Evolutionary conservation across 164 flowering plant species (phyloP).

Genomic region (Dillenia turbinata): DNA sequence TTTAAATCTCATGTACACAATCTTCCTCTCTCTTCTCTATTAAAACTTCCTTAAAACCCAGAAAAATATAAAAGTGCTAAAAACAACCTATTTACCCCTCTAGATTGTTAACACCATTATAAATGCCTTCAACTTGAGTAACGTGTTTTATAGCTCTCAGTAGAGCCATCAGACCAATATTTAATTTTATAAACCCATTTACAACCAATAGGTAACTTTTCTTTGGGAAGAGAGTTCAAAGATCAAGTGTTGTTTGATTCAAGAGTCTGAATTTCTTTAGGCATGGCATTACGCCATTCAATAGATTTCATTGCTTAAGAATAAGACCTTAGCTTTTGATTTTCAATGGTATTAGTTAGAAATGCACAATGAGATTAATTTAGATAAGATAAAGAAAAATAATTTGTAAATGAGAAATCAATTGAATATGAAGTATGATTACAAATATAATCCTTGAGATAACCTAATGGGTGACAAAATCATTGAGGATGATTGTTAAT

Average conservation of each 20-base stretch:
- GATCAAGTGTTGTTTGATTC: not conserved
- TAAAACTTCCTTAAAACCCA: too few species aligned
- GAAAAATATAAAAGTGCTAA: too few species aligned
- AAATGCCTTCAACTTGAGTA: not conserved
- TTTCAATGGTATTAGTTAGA: too few species aligned
- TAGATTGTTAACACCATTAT: not conserved
- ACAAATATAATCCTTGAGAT: too few species aligned
- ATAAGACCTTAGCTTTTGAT: not conserved
- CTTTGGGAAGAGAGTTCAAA: not conserved
- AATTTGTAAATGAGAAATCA: not conserved
- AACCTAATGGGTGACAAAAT: too few species aligned
- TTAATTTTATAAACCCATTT: conserved; percentile 3
- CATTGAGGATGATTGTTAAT: too few species aligned
- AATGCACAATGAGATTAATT: not conserved
- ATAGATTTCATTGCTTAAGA: not conserved
- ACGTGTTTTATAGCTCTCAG: not conserved
- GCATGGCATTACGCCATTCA: not conserved
- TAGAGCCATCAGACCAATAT: not conserved
- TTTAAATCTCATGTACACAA: too few species aligned
- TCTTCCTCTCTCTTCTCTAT: too few species aligned
- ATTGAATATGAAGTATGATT: too few species aligned
- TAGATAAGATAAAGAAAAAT: not conserved
- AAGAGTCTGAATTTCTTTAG: not conserved
- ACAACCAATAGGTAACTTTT: not conserved
- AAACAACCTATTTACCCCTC: too few species aligned